Evolutionary conservation across 306 rosid genomes (phyloP), one percentile per base, ranked within the genome.

Genomic region (Nissolia schottii): DNA sequence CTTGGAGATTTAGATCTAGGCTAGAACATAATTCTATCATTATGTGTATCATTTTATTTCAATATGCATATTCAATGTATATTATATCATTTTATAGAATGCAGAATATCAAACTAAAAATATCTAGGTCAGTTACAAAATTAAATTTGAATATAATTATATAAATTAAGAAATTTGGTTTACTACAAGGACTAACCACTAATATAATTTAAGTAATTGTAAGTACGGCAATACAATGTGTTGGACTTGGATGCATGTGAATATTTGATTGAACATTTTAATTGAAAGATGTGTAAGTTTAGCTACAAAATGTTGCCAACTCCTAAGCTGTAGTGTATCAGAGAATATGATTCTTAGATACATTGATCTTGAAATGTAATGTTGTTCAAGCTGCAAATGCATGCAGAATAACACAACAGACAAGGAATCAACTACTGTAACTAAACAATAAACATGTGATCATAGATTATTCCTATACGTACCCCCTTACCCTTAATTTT

Each of bases 281-380:
- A 45, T 67, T 24, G 76, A 32, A 77, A 59, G 25, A 66, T 10
- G 65, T 63, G 70, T 0, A 16, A 67, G 27, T 72, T 71, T 73
- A 65, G 72, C 25, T 71, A 23, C 60, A 51, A 22, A 14, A 59
- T 20, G 40, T 51, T 29, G 25, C 34, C 5, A 64, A 65, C 20
- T 75, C 67, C 66, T n/a, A 66, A 61, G 31, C 80, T 31, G 40
- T 45, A 0, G 18, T 67, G 53, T 49, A 54, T 19, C 37, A 61
- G 31, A 53, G 64, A 75, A 80, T 62, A 68, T 46, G 64, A 62
- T 69, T 66, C 64, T 62, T 41, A 59, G 74, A 69, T 83, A 53
- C 84, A 83, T 79, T 79, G 81, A 41, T 83, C 45, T 66, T 79
- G 73, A 60, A 53, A 53, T 46, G 35, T 71, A 71, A 83, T 70